Evolutionary conservation across 1,284 basidiomycete genomes (phyloP), one percentile per base, ranked within the genome.

Genomic region (Ceratobasidium theobromae): DNA sequence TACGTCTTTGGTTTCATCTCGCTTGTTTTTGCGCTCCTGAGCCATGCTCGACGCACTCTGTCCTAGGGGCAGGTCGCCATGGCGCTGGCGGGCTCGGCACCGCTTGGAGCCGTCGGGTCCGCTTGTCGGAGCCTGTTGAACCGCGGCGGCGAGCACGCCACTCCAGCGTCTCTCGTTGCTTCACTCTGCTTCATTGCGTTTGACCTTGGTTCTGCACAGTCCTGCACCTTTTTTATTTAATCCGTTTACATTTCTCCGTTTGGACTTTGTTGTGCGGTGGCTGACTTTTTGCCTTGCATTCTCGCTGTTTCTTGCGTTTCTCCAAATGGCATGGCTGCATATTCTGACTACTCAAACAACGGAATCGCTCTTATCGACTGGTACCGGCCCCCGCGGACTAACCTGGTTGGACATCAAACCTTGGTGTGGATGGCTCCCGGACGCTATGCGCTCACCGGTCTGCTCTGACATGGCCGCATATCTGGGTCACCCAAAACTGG

Each of bases 1-100:
- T 48, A 58, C 55, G 43, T 48, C 43, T 58, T 48, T 5, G 4
- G 41, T 58, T 58, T 58, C 55, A 58, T 58, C 55, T 58, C 55
- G 55, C 55, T 21, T 1, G 11, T 18, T 8, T 41, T 38, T 48
- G 43, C 35, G 3, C 16, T 35, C 18, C n/a, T 40, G 8, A 38
- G n/a, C 6, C 35, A 6, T n/a, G 53, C 30, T 40, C 14, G 9
- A 21, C 18, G 35, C 35, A 16, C 35, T 38, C 35, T 38, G 35
- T 16, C 35, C 35, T 8, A 38, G 35, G 35, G 35, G 35, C n/a
- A n/a, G n/a, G n/a, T n/a, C n/a, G n/a, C n/a, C n/a, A n/a, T n/a
- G n/a, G n/a, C n/a, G n/a, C n/a, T n/a, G n/a, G n/a, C n/a, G n/a
- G n/a, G n/a, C n/a, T n/a, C n/a, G n/a, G n/a, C n/a, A n/a, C n/a